Evolutionary conservation across 441 rosid genomes (phyloP), one percentile per base, ranked within the genome.

Genomic region (Bocquillonia castaneifolia): DNA sequence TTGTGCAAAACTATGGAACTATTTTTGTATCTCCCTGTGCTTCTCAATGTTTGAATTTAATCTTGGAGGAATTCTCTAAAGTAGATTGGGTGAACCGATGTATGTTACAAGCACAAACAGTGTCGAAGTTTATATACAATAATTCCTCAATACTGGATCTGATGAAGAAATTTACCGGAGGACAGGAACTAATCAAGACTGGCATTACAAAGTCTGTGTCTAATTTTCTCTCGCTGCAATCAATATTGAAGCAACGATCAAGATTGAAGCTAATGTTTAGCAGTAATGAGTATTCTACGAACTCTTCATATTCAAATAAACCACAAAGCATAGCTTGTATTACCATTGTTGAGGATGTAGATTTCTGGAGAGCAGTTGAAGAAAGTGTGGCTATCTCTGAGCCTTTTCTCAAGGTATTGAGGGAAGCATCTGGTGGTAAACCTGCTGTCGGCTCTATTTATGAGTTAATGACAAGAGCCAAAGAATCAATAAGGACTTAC

Each of bases 51-150:
- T 58, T 89, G 83, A 89, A 87, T 71, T 68, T 79, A 40, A 88
- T 91, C 45, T 69, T 91, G 78, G 93, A 91, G 75, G 96, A 91
- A 42, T 91, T 89, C 77, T 85, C 92, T 8, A 83, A 82, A 80
- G 96, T 89, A 18, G 93, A 87, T 76, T 89, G 97, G 93, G 97
- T 91, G 70, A 85, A 83, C 74, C 72, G 85, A 62, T 89, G 96
- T 51, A 80, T 89, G 70, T 45, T 63, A 8, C 93, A 86, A 76
- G 93, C 96, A 31, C 96, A 88, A 71, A 82, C 80, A 0, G 56
- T 89, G 58, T 73, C 93, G 12, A 89, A 84, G 78, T 80, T 85
- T 59, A 71, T 91, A 31, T 89, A 89, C 86, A 91, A 91, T 62
- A 85, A 78, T 51, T 76, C 79, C 13, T 75, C 82, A 26, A 79